These are phyloP conservation scores for Pseudohalonectria lignicola DNA, from an alignment of 2,329 filamentous ascomycete species.

Conservation along the genomic window DNA sequence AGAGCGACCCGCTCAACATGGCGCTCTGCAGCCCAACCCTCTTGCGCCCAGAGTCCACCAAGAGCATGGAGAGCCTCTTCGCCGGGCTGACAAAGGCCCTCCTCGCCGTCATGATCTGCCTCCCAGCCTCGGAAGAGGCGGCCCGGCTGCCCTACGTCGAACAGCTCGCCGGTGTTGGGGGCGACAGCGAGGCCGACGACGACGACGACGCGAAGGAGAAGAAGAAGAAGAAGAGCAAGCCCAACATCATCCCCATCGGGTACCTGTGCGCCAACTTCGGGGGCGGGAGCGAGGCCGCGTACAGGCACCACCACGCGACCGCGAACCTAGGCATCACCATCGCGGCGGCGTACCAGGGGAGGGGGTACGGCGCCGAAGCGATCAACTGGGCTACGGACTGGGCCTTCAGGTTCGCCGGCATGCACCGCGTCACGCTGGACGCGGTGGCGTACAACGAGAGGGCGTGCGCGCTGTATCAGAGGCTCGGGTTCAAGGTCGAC, in stretches of 20 bases:
- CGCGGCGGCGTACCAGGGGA: conserved; percentile 18
- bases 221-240: conserved; percentile 3
- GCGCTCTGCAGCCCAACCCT: conserved; percentile 1
- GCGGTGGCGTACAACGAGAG: conserved; percentile 29
- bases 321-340: conserved; percentile 23
- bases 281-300: background rate
- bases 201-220: no score
- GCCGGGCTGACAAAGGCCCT: conserved; percentile 13
- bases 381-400: conserved; percentile 34
- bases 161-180: background rate
- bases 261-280: conserved; percentile 4
- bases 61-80: conserved; percentile 10
- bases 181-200: background rate
- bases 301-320: conserved; percentile 2
- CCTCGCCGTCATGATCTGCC: conserved; percentile 24
- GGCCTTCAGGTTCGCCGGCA: conserved; percentile 29
- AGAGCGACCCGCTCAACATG: conserved; percentile 15
- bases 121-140: conserved; percentile 8
- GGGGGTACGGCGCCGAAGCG: conserved; percentile 33
- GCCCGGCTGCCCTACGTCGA: background rate
- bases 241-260: conserved; percentile 6
- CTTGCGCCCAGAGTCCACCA: conserved; percentile 9
- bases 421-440: conserved; percentile 30
- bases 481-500: conserved; percentile 32
- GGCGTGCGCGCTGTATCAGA: conserved; percentile 28